These are phyloP conservation scores for Leccinum truebloodii DNA, from an alignment of 768 basidiomycete genomes.

Conservation along the genomic window DNA sequence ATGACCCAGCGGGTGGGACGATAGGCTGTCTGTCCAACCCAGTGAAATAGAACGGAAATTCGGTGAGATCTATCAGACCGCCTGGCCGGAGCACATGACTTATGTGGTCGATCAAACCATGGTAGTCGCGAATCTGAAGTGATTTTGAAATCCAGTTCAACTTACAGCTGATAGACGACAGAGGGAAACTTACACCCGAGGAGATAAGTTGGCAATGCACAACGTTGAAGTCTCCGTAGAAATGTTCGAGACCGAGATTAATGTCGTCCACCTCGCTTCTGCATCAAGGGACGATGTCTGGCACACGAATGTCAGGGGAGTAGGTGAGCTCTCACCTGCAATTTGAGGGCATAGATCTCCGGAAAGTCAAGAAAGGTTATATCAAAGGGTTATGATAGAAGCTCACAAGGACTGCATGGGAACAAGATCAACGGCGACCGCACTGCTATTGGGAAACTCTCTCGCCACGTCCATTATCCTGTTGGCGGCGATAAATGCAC, in stretches of 20 bases:
- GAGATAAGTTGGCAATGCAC: conserved; percentile 72
- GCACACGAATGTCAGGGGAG: conserved; percentile 3
- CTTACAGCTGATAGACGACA: conserved; percentile 7
- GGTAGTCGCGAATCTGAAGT: conserved; percentile 67
- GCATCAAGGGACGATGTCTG: conserved; percentile 11
- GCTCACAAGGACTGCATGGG: conserved; percentile 75
- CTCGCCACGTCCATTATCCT: conserved; percentile 78
- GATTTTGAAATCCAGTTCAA: conserved; percentile 16
- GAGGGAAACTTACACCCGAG: conserved; percentile 59
- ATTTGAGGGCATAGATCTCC: conserved; percentile 67
- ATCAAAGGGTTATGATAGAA: conserved; percentile 10
- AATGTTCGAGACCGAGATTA: conserved; percentile 82
- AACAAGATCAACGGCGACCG: conserved; percentile 77
- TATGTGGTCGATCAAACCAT: conserved; percentile 63
- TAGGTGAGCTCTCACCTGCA: conserved; percentile 49
- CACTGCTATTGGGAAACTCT: conserved; percentile 67
- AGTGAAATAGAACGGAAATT: conserved; percentile 71
- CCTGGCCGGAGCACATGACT: conserved; percentile 65
- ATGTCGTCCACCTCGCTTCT: conserved; percentile 86
- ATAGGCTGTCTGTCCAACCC: conserved; percentile 49
- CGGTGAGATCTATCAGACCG: conserved; percentile 64
- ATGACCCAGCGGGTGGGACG: conserved; percentile 40
- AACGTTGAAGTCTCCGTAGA: conserved; percentile 74
- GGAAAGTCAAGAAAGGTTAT: conserved; percentile 20
- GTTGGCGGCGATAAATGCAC: conserved; percentile 13